Evolutionary conservation across 2,329 filamentous ascomycete species (phyloP).

Genomic region (Colletotrichum aenigma): DNA sequence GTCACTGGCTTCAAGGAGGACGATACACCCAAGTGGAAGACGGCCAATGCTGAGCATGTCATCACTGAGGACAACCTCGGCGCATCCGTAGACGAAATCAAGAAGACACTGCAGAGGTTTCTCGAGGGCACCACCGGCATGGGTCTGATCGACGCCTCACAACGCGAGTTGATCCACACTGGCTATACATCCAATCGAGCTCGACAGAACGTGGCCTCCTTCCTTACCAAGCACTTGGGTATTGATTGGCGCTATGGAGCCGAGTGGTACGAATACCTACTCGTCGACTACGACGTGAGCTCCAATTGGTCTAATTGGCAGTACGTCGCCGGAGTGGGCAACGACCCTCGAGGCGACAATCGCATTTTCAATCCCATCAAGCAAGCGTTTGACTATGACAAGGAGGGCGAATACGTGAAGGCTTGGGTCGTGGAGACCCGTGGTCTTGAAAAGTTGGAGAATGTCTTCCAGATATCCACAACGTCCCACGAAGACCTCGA

Average conservation of each 20-base stretch:
- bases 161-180: constrained; percentile 75
- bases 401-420: constrained; percentile 71
- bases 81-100: constrained; percentile 39
- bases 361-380: constrained; percentile 85
- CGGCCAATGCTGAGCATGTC: constrained; percentile 41
- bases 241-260: constrained; percentile 84
- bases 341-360: constrained; percentile 73
- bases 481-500: constrained; percentile 62
- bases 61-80: constrained; percentile 31
- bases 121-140: constrained; percentile 73
- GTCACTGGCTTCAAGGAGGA: constrained; percentile 65
- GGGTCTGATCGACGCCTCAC: constrained; percentile 77
- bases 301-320: constrained; percentile 87
- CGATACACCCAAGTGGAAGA: constrained; percentile 54
- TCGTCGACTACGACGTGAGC: constrained; percentile 77
- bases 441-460: constrained; percentile 52
- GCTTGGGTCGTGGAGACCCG: constrained; percentile 74
- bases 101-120: constrained; percentile 60
- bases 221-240: constrained; percentile 72
- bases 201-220: constrained; percentile 77
- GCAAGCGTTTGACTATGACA: constrained; percentile 79
- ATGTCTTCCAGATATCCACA: constrained; percentile 75
- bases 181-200: constrained; percentile 81
- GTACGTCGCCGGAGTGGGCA: constrained; percentile 80
- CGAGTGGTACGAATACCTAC: constrained; percentile 80